Conservation (phyloP, 2,329 filamentous ascomycete species). For the Colletotrichum chlorophyti region DNA sequence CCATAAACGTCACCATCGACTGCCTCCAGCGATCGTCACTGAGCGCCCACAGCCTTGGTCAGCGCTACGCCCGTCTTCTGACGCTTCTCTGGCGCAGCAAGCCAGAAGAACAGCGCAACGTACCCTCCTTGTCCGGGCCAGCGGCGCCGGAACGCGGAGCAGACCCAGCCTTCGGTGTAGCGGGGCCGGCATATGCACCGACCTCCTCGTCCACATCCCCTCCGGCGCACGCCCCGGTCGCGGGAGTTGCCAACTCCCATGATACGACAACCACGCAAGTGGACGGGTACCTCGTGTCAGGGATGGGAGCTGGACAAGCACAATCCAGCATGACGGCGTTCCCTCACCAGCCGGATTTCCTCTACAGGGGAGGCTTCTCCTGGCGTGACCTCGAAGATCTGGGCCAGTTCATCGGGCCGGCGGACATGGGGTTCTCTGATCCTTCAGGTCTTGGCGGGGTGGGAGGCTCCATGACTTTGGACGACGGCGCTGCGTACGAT, state of each 20-base stretch:
- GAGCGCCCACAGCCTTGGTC: constrained; percentile 65
- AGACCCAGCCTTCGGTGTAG: too few relatives aligned
- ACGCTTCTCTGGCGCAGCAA: constrained; percentile 63
- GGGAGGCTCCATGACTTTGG: neutral
- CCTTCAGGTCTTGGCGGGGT: neutral
- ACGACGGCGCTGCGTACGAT: constrained; percentile 16
- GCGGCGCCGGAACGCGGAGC: too few relatives aligned
- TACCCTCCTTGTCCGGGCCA: neutral
- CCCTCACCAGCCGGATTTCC: constrained; percentile 5
- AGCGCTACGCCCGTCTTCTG: constrained; percentile 66
- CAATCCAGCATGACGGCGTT: neutral
- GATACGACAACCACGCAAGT: too few relatives aligned
- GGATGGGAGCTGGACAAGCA: constrained; percentile 45
- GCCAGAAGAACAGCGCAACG: constrained; percentile 30
- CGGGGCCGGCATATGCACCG: too few relatives aligned
- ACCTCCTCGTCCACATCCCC: constrained; percentile 41
- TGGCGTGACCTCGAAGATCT: constrained; percentile 68
- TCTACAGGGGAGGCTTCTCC: constrained; percentile 64
- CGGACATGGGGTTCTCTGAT: constrained; percentile 16
- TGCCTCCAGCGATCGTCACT: constrained; percentile 64
- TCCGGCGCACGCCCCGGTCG: too few relatives aligned
- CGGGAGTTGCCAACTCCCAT: too few relatives aligned
- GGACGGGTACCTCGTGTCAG: too few relatives aligned
- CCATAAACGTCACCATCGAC: constrained; percentile 65
- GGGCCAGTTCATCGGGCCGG: constrained; percentile 54